Evolutionary conservation across 495 filamentous ascomycete species (phyloP).

Genomic region (Aspergillus mulundensis): DNA sequence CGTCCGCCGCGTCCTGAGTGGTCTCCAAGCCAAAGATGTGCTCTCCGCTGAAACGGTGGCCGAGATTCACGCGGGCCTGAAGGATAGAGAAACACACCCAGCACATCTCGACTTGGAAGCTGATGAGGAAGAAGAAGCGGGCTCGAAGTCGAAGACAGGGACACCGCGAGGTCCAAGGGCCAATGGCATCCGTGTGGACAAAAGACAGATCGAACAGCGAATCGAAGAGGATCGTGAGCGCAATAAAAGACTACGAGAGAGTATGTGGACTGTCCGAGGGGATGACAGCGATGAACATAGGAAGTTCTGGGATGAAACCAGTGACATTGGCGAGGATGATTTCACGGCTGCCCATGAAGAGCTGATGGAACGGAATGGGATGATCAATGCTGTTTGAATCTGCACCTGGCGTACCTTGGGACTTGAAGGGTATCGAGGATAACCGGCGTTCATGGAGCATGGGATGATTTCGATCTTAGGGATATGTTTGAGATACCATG

Average conservation of each 20-base stretch:
- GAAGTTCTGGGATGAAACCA: conserved; percentile 73
- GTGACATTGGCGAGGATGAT: conserved; percentile 82
- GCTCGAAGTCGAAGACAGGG: conserved; percentile 24
- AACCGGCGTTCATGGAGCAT: neutral
- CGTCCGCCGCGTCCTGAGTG: conserved; percentile 71
- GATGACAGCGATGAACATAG: conserved; percentile 59
- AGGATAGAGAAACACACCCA: conserved; percentile 60
- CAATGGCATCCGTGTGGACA: conserved; percentile 60
- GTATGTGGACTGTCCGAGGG: conserved; percentile 76
- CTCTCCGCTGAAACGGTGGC: conserved; percentile 62
- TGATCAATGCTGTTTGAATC: conserved; percentile 15
- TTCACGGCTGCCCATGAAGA: conserved; percentile 69
- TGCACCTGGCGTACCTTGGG: neutral
- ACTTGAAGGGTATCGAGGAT: neutral
- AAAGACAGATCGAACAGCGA: conserved; percentile 84
- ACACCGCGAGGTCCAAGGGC: conserved; percentile 30
- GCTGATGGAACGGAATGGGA: conserved; percentile 50
- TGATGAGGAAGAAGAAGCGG: conserved; percentile 28
- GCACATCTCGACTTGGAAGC: conserved; percentile 39
- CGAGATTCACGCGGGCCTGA: conserved; percentile 77
- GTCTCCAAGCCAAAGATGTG: conserved; percentile 62
- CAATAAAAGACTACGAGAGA: conserved; percentile 85
- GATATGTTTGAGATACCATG: conserved; percentile 1
- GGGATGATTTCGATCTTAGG: neutral
- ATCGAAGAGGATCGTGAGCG: conserved; percentile 96